Evolutionary conservation across 192 early-diverging fungal species (phyloP), one percentile per base, ranked within the genome.

Genomic region (Backusella psychrophila): DNA sequence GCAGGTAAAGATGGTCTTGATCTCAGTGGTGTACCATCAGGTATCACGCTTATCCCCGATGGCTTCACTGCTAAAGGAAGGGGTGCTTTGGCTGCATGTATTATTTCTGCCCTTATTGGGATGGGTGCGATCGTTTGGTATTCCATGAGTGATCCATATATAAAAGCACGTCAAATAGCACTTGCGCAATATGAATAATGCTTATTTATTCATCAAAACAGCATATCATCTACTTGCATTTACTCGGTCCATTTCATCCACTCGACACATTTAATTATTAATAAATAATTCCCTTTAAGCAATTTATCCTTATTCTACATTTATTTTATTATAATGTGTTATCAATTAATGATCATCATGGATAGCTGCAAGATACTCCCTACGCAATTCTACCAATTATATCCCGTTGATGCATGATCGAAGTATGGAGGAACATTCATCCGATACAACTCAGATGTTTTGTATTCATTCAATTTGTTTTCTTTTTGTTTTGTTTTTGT

Each of bases 51-150:
- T n/a, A 85, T 92, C 17, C 79, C 77, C 56, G 85, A 84, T 17
- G 86, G 80, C 21, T 92, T 94, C 82, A 89, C 89, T 9, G 73
- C 75, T 26, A 91, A 88, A 82, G 95, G 92, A 1, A 91, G 88
- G 78, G 91, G 87, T 44, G 91, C 91, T 0, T 79, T 96, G 77
- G 91, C 89, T 29, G 91, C 85, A 11, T 91, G 89, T 76, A 86
- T 93, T 53, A 72, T 96, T 21, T 78, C 89, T 26, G 94, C 93
- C 35, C 65, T 96, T 7, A 52, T 95, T 66, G 95, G 95, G 74
- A 86, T 94, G 66, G 85, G 74, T 15, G 87, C 92, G 6, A 91
- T 96, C 46, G 52, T 93, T 65, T 96, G 93, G 93, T 95, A 93
- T 73, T 87, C 89, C 15, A 41, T 67, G 38, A 67, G 14, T 67